Base-by-base conservation (phyloP, 306 rosid species). In the Cicer judaicum region DNA sequence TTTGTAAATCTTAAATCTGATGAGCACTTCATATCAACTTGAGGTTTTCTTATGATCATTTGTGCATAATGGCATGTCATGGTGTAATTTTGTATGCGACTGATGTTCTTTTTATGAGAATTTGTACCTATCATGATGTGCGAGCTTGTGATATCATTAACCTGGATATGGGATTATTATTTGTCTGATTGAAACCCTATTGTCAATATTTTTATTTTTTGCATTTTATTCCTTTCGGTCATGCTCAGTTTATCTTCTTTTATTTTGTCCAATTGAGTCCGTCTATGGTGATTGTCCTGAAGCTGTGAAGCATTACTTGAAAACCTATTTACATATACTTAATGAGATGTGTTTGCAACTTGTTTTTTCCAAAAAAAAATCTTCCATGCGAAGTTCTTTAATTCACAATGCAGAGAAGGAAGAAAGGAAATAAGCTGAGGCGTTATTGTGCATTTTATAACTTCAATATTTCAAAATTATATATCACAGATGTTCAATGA, bases 401-500 rank as follows among this genome's bases (percentile, higher is more conserved):
- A 29, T 61, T 70, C 38, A 55, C 72, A 15, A 52, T 41, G 10
- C 12, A 44, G 47, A 64, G 15, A 54, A 13, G 62, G 78, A 54
- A 70, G 42, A 66, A 66, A 29, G 14, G 29, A 70, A 38, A 34
- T 43, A 38, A 50, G 16, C 39, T 18, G 48, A 54, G 36, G 50
- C 52, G 62, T 24, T 62, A 42, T 55, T 18, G 50, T 75, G 53
- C 48, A 57, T 79, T 63, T 72, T 81, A 34, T 75, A 59, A 68
- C 73, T 79, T 71, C 40, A 67, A 67, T 64, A 21, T 63, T 56
- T 66, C 78, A 73, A 47, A 41, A 72, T 67, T 55, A 40, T 43
- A 66, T 47, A n/a, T 70, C 78, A 54, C 91, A 93, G 98, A 86
- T 91, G 78, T 91, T 91, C 83, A 93, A 93, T 74, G 98, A 93